A percentile compares a stretch with the other conserved stretches of the same genome.
Conservation (phyloP, 2,329 filamentous ascomycete species). For the Lasiodiplodia sp. region DNA sequence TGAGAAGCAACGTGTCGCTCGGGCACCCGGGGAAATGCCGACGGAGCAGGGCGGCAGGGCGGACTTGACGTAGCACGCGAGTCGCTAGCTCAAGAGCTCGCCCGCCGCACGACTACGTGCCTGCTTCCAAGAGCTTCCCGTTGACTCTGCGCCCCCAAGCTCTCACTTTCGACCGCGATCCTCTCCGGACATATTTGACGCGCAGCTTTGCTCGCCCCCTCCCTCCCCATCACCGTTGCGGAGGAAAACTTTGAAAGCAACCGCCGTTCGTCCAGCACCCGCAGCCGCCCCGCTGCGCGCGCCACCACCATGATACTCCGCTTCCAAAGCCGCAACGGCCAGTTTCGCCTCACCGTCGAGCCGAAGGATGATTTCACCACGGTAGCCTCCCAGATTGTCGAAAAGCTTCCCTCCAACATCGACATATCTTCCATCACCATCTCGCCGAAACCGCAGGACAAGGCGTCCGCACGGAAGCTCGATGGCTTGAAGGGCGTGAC, state of each 20-base stretch:
- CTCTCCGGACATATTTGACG: neutral
- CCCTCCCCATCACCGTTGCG: neutral
- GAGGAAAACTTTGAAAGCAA: neutral
- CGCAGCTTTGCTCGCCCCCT: neutral
- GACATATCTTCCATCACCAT: constrained; percentile 64
- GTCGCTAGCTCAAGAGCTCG: constrained; percentile 4
- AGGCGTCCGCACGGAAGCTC: constrained; percentile 62
- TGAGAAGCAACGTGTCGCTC: constrained; percentile 26
- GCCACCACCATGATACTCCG: constrained; percentile 73
- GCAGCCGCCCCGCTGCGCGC: constrained; percentile 18
- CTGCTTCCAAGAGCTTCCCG: constrained; percentile 1
- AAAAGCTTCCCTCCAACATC: constrained; percentile 65
- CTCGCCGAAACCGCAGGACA: constrained; percentile 55
- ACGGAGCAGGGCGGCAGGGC: neutral
- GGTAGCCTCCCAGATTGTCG: constrained; percentile 62
- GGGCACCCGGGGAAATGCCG: constrained; percentile 5
- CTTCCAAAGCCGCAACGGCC: constrained; percentile 90
- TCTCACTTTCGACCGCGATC: neutral
- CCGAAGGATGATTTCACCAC: constrained; percentile 74
- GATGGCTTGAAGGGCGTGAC: constrained; percentile 61
- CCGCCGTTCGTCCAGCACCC: constrained; percentile 7
- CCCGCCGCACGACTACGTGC: neutral
- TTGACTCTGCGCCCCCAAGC: neutral
- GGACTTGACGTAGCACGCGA: constrained; percentile 29
- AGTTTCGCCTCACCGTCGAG: constrained; percentile 83